Conservation (phyloP, 345 rosid genomes). For the Raphanus raphanistrum region DNA sequence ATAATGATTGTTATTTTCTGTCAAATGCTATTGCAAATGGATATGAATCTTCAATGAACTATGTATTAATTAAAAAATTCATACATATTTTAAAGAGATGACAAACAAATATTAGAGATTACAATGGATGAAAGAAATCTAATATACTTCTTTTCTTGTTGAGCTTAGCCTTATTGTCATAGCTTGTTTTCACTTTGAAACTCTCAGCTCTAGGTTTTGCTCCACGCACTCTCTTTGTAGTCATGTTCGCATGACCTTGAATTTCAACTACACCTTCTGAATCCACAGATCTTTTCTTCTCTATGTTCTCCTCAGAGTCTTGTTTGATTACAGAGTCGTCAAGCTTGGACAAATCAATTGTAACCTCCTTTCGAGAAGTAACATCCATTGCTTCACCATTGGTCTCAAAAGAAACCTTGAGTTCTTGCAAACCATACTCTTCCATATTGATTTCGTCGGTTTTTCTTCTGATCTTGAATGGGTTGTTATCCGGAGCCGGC, state of each 20-base stretch:
- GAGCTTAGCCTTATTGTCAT: slow-evolving; percentile 32
- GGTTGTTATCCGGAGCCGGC: slow-evolving; percentile 58
- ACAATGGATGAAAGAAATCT: neutral
- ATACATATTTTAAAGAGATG: neutral
- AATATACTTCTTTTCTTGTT: slow-evolving; percentile 38
- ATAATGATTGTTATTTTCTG: neutral
- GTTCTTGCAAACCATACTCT: slow-evolving; percentile 18
- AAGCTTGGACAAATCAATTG: neutral
- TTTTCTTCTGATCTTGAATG: slow-evolving; percentile 58
- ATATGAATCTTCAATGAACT: neutral
- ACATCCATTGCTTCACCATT: slow-evolving; percentile 34
- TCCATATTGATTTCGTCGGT: slow-evolving; percentile 32
- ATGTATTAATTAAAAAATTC: neutral
- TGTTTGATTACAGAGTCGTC: neutral
- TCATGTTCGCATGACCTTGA: slow-evolving; percentile 59
- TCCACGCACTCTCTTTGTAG: slow-evolving; percentile 32
- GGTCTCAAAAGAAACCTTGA: slow-evolving; percentile 30
- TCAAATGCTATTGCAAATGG: neutral
- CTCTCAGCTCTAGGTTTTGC: slow-evolving; percentile 35
- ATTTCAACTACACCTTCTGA: slow-evolving; percentile 32
- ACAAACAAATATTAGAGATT: neutral
- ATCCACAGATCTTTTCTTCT: neutral
- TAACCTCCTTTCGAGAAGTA: neutral
- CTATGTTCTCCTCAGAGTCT: neutral
- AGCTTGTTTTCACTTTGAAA: slow-evolving; percentile 41